These are phyloP conservation scores for Brassica incana DNA, from an alignment of 345 rosid species.

Conservation along the genomic window DNA sequence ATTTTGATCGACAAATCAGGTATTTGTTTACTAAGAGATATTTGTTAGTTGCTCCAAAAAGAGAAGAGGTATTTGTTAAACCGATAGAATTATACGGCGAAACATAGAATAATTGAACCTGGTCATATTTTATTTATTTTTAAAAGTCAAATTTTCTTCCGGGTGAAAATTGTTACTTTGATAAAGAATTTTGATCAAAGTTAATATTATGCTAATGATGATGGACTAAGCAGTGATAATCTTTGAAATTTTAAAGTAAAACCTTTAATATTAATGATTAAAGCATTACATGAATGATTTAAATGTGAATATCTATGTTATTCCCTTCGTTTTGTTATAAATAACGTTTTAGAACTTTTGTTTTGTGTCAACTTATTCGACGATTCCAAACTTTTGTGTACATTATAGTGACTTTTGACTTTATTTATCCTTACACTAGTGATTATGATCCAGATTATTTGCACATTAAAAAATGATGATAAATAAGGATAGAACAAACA, in stretches of 20 bases:
- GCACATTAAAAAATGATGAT: too few species aligned
- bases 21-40: not conserved
- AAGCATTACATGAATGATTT: conserved; percentile 8
- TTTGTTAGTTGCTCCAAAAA: not conserved
- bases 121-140: not conserved
- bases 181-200: conserved; percentile 19
- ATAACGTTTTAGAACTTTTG: too few species aligned
- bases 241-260: conserved; percentile 6
- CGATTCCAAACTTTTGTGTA: too few species aligned
- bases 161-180: conserved; percentile 6
- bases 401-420: too few species aligned
- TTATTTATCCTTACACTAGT: too few species aligned
- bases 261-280: conserved; percentile 34
- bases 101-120: not conserved
- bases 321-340: too few species aligned
- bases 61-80: not conserved
- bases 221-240: conserved; percentile 26
- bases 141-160: not conserved
- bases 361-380: too few species aligned
- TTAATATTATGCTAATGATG: conserved; percentile 32
- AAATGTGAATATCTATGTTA: not conserved
- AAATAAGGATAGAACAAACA: too few species aligned
- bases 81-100: not conserved
- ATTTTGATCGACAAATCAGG: not conserved
- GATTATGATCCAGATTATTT: too few species aligned